Percentiles rank a stretch among this genome's conserved stretches.
These are phyloP conservation scores for Nakazawaea populi DNA, from an alignment of 805 yeast species.

Conservation along the genomic window DNA sequence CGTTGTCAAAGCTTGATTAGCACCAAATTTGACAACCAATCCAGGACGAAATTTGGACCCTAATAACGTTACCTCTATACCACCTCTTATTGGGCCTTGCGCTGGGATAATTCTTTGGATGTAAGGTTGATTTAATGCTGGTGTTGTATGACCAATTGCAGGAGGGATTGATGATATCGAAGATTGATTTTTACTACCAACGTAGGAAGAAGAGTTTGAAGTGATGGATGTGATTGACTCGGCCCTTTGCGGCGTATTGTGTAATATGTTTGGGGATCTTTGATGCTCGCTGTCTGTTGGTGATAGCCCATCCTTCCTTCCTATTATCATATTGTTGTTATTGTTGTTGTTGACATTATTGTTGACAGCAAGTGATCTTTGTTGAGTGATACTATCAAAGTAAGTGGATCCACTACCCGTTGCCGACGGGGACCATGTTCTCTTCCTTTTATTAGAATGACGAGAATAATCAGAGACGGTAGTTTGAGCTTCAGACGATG, in stretches of 20 bases:
- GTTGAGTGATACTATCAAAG: slow-evolving; percentile 31
- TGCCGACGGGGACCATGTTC: slow-evolving; percentile 25
- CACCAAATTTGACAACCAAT: slow-evolving; percentile 80
- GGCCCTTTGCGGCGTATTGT: slow-evolving; percentile 10
- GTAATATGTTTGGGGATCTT: slow-evolving; percentile 5
- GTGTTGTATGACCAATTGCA: no score
- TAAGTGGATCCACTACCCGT: slow-evolving; percentile 16
- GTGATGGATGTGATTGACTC: slow-evolving; percentile 7
- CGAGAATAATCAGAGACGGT: slow-evolving; percentile 21
- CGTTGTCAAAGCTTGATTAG: slow-evolving; percentile 70
- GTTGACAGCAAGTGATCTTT: slow-evolving; percentile 16
- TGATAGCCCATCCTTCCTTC: slow-evolving; percentile 34
- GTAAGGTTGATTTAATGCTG: slow-evolving; percentile 33
- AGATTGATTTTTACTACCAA: neutral
- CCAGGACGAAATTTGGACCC: slow-evolving; percentile 87
- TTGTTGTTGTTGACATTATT: slow-evolving; percentile 11
- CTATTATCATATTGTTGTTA: slow-evolving; percentile 30
- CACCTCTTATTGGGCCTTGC: slow-evolving; percentile 94
- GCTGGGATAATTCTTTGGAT: slow-evolving; percentile 91
- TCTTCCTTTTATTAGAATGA: slow-evolving; percentile 38
- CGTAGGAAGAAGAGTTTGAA: slow-evolving; percentile 7
- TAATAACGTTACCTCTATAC: slow-evolving; percentile 86
- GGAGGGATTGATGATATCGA: no score
- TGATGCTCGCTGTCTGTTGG: slow-evolving; percentile 29
- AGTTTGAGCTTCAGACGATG: slow-evolving; percentile 44